Percentiles rank a stretch among this genome's conserved stretches.
phyloP scores from a whole-genome alignment of 331 rosid species.

The Ulmus americana region DNA sequence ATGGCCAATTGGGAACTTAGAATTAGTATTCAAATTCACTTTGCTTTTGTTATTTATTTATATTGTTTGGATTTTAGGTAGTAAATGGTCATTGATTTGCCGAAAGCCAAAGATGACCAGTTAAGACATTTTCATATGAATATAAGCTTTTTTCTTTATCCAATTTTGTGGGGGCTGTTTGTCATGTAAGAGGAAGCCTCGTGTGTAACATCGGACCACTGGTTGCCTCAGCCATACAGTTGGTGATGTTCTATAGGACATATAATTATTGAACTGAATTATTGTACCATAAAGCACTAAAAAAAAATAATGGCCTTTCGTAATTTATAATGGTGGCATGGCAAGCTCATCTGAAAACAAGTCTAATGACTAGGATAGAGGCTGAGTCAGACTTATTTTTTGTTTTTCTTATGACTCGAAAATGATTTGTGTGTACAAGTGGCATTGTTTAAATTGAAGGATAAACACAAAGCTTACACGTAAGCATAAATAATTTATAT shows the following conservation, averaged over 20 bases:
- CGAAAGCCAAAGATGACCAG: background rate
- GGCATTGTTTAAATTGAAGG: background rate
- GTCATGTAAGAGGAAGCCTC: background rate
- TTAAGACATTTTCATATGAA: background rate
- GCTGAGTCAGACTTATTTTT: background rate
- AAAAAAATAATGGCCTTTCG: background rate
- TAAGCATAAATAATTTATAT: background rate
- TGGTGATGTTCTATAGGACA: background rate
- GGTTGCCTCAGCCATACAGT: background rate
- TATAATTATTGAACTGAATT: background rate
- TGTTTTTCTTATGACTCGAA: background rate
- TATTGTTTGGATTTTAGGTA: background rate
- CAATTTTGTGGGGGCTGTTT: background rate
- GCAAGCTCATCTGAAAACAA: background rate
- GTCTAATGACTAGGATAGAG: background rate
- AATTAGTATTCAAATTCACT: background rate
- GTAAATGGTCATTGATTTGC: conserved; percentile 15
- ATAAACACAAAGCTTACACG: background rate
- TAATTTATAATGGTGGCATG: background rate
- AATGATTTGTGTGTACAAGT: background rate
- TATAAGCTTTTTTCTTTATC: background rate
- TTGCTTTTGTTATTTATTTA: background rate
- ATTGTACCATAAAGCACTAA: background rate
- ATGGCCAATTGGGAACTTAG: too few relatives aligned
- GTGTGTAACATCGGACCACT: background rate